Evolutionary conservation across 306 rosid genomes (phyloP).

Genomic region (Acacia crassicarpa): DNA sequence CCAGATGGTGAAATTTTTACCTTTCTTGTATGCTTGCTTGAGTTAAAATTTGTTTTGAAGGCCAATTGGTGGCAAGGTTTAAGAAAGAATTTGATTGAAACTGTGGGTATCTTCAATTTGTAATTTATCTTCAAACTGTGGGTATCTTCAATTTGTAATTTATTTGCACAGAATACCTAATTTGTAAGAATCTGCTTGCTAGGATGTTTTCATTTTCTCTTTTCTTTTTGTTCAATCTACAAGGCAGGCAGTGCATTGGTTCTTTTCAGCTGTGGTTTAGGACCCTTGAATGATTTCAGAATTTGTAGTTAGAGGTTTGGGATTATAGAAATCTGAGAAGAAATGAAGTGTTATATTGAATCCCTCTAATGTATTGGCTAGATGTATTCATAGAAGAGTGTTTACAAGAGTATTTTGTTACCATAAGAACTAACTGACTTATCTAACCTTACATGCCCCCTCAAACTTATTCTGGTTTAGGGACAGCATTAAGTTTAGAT

Average conservation of each 20-base stretch:
- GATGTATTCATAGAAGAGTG: background rate
- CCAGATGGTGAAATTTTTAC: background rate
- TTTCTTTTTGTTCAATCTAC: background rate
- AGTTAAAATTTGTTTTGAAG: background rate
- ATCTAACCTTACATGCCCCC: background rate
- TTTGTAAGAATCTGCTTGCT: background rate
- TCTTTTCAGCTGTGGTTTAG: conserved; percentile 2
- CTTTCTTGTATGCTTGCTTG: background rate
- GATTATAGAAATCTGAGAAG: background rate
- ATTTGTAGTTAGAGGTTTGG: background rate
- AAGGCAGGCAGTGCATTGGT: background rate
- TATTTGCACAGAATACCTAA: background rate
- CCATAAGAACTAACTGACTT: background rate
- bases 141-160: conserved; percentile 3
- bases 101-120: background rate
- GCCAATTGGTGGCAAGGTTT: background rate
- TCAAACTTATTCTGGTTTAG: background rate
- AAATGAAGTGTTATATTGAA: background rate
- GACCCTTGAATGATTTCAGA: background rate
- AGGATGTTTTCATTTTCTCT: background rate
- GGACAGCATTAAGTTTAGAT: background rate
- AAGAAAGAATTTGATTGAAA: background rate
- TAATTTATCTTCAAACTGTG: background rate
- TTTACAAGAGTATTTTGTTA: background rate
- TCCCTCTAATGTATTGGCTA: background rate